Conservation (phyloP, 2,329 filamentous ascomycete species). For the Onygena corvina region DNA sequence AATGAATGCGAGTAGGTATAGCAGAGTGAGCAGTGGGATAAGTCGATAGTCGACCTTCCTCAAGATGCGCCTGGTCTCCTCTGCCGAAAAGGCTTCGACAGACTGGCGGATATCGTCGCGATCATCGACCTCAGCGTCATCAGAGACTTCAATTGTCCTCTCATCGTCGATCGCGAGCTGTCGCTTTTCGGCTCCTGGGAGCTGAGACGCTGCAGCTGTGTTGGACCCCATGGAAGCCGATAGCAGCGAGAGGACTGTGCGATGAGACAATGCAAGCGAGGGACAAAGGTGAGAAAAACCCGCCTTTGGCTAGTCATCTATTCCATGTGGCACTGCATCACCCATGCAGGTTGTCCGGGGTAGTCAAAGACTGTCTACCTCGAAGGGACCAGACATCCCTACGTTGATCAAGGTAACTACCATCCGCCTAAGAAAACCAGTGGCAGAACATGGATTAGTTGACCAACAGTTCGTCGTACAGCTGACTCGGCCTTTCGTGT, state of each 20-base stretch:
- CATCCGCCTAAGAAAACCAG: no score
- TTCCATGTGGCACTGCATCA: neutral
- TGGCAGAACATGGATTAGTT: no score
- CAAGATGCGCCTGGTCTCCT: constrained; percentile 20
- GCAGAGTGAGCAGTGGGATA: constrained; percentile 31
- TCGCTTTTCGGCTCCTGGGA: neutral
- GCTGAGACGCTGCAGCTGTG: neutral
- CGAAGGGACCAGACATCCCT: no score
- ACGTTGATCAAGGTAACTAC: no score
- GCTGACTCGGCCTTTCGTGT: no score
- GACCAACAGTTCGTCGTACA: no score
- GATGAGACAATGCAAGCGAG: neutral
- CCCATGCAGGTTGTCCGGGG: no score
- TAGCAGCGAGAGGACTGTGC: neutral
- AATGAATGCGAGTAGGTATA: constrained; percentile 63
- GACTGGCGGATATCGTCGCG: constrained; percentile 8
- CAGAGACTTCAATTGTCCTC: neutral
- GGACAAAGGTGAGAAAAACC: neutral
- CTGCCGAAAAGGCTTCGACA: constrained; percentile 11
- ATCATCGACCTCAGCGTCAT: constrained; percentile 9
- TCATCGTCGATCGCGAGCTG: neutral
- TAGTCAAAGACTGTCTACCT: no score
- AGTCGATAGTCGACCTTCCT: constrained; percentile 33
- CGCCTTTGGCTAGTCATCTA: no score
- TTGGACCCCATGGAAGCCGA: constrained; percentile 4